Base-by-base conservation (phyloP, 257 asterid species). In the Primulina eburnea region DNA sequence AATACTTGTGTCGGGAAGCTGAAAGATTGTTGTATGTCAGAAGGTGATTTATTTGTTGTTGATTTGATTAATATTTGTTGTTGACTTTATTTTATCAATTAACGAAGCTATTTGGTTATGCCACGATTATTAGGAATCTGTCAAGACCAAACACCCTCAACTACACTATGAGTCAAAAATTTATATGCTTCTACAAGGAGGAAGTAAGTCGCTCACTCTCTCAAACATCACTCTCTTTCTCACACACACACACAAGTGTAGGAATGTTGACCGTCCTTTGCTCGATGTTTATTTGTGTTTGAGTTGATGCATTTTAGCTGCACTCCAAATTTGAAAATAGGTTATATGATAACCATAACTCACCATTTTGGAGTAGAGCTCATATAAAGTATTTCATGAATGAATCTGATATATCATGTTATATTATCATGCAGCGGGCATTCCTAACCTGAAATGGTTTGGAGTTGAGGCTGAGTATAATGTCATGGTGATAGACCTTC, bases 401-500 rank as follows among this genome's bases (percentile, higher is more conserved):
- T 71, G 67, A 55, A 74, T 73, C 63, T 65, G 64, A 29, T 66
- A 9, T 65, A 32, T 74, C 64, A 62, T 76, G 57, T 74, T 71
- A 60, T 69, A 37, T 66, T 71, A 63, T 79, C 69, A 58, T 80
- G 72, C 55, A 91, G 97, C 91, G 71, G 97, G 97, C 69, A 80
- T 91, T 73, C 96, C 97, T 78, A 89, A 82, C 80, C 87, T 91
- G 78, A 91, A 89, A 77, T 91, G 97, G 97, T 91, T 78, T 76
- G 96, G 97, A 69, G 89, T 82, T 70, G 97, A 89, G 81, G 82
- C 87, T 1, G 96, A 89, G 56, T 91, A 89, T 77, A 91, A 86
- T 67, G 87, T 91, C 62, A 91, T 91, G 97, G 97, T 91, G 71
- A 91, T 91, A 71, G 97, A 91, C 81, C 96, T 91, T 78, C 88